Evolutionary conservation across 306 rosid species (phyloP).

Genomic region (Psophocarpus tetragonolobus): DNA sequence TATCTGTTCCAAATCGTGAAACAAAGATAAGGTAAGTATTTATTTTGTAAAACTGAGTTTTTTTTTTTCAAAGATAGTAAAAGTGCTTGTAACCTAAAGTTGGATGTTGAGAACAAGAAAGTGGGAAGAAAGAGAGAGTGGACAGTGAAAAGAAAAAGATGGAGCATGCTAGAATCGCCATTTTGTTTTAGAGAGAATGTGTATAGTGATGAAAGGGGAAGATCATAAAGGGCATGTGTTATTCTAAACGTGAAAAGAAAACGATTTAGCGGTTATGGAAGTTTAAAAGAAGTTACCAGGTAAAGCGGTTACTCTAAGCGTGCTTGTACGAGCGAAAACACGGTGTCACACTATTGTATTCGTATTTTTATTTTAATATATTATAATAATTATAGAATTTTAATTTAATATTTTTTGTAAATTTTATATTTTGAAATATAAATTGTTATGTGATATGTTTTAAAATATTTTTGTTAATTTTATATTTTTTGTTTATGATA

Average conservation of each 20-base stretch:
- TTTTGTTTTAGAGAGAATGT: not conserved
- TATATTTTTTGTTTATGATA: no score
- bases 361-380: no score
- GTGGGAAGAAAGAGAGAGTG: constrained; percentile 32
- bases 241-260: no score
- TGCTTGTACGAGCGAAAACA: no score
- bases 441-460: no score
- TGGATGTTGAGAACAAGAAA: constrained; percentile 31
- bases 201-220: not conserved
- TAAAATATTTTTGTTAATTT: no score
- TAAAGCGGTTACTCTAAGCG: no score
- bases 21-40: not conserved
- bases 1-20: constrained; percentile 38
- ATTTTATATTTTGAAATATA: no score
- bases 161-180: not conserved
- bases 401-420: no score
- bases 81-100: constrained; percentile 38
- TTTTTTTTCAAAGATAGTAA: not conserved
- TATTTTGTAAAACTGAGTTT: not conserved
- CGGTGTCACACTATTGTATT: no score
- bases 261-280: constrained; percentile 42
- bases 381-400: no score
- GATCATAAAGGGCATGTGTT: not conserved
- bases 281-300: constrained; percentile 33
- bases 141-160: constrained; percentile 36